Base-by-base conservation (phyloP, 768 basidiomycete species). In the Lentinula lateritia region DNA sequence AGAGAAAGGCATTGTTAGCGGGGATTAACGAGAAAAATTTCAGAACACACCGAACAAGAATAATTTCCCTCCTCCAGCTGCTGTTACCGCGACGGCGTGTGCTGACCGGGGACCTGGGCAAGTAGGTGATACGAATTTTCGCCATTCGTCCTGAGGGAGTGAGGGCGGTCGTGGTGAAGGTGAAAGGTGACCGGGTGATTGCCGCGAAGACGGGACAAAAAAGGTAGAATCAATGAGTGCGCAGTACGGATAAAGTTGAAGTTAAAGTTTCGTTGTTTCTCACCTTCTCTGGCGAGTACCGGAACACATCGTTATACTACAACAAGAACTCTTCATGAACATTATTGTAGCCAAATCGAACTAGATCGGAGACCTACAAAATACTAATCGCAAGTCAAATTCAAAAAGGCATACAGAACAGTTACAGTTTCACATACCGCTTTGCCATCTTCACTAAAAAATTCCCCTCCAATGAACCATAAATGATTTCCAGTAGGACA, bases 31-130 rank as follows among this genome's bases (percentile, higher is more conserved):
- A 15, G 12, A 9, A 46, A 58, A 9, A 18, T 6, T 8, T 41
- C 9, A 8, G 20, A 3, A 7, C 73, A 41, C 50, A 89, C 90
- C 92, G 64, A 92, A 94, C 1, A 94, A 76, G 69, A 90, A 93
- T 1, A 95, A 76, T 68, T 93, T 93, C 1, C 94, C 94, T 0
- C 94, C 94, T n/a, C 84, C 87, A 1, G 82, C 80, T 0, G 91
- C 85, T 2, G 85, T 84, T 0, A 84, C 83, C 23, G 87, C 88
- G 5, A 92, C 85, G 9, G 90, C 90, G 71, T 96, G 94, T 0
- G 94, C 94, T 8, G 89, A 91, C 45, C 94, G 81, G 2, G 94
- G 94, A 2, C 92, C 91, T 0, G 95, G 95, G 65, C 89, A 91
- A 0, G 88, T 92, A 12, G 85, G 88, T 0, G 90, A 92, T 32